These are phyloP conservation scores for Beauveria scarabaeidicola DNA, from an alignment of 2,329 filamentous ascomycete genomes.

Conservation along the genomic window DNA sequence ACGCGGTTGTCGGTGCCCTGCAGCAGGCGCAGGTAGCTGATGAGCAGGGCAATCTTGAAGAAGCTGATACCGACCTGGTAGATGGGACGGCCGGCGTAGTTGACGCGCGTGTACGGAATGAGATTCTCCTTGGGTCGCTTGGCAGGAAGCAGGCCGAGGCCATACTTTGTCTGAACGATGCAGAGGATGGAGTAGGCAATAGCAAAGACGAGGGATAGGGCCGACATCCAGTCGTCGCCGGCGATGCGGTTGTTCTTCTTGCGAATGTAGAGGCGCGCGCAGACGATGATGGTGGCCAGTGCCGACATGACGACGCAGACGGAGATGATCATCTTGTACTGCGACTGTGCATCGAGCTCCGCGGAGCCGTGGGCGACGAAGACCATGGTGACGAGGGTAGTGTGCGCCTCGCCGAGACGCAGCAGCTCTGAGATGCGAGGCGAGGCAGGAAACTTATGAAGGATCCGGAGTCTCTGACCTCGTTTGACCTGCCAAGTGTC, in stretches of 20 bases:
- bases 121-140: conserved; percentile 36
- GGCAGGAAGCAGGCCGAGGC: conserved; percentile 38
- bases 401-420: background rate
- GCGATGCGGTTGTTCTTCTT: conserved; percentile 34
- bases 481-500: background rate
- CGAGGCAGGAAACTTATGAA: background rate
- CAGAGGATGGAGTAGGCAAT: conserved; percentile 41
- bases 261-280: conserved; percentile 33
- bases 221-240: conserved; percentile 37
- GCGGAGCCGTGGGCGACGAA: conserved; percentile 43
- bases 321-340: conserved; percentile 40
- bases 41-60: conserved; percentile 46
- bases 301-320: conserved; percentile 37
- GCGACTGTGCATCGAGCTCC: conserved; percentile 36
- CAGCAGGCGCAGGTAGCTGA: conserved; percentile 44
- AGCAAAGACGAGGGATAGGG: conserved; percentile 35
- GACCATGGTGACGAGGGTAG: conserved; percentile 27
- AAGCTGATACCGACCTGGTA: conserved; percentile 48
- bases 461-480: background rate
- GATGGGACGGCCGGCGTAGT: conserved; percentile 44
- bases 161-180: conserved; percentile 44
- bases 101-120: conserved; percentile 38
- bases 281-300: conserved; percentile 34
- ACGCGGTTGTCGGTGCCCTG: conserved; percentile 35
- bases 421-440: background rate